phyloP scores from a whole-genome alignment of 78 protist species.

The Protostelium mycophagum region DNA sequence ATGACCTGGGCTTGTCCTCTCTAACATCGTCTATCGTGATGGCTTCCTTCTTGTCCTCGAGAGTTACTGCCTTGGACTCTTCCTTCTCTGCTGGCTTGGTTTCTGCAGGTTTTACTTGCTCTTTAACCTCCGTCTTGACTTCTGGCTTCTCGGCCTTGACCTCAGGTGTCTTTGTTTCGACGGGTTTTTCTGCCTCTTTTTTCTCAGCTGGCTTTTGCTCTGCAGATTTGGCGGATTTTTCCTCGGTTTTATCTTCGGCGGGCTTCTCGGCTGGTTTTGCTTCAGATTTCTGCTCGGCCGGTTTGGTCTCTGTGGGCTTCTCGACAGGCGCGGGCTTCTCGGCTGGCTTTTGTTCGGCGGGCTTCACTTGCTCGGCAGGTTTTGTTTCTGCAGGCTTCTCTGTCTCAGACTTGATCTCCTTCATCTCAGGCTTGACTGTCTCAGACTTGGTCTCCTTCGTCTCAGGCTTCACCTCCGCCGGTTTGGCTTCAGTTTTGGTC shows the following conservation, averaged over 20 bases:
- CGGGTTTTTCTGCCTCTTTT: neutral
- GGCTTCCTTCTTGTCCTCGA: neutral
- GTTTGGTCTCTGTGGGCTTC: no score
- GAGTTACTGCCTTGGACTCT: neutral
- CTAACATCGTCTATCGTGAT: neutral
- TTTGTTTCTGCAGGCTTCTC: neutral
- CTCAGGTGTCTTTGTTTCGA: neutral
- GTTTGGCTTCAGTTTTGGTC: neutral
- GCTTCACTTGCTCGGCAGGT: neutral
- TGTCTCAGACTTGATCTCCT: neutral
- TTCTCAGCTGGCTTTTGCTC: neutral
- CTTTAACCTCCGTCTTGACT: neutral
- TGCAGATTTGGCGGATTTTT: neutral
- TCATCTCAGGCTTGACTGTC: neutral
- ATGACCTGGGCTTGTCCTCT: neutral
- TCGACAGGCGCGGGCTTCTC: no score
- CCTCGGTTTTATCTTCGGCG: no score
- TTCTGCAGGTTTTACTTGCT: neutral
- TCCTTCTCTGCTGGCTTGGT: neutral
- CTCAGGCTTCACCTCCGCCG: neutral
- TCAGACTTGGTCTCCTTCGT: neutral
- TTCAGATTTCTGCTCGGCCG: no score
- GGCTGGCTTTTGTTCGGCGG: neutral
- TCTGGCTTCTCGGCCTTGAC: neutral
- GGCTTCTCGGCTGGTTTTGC: no score